Base-by-base conservation (phyloP, 78 protist species). In the Speleostelium caveatum region DNA sequence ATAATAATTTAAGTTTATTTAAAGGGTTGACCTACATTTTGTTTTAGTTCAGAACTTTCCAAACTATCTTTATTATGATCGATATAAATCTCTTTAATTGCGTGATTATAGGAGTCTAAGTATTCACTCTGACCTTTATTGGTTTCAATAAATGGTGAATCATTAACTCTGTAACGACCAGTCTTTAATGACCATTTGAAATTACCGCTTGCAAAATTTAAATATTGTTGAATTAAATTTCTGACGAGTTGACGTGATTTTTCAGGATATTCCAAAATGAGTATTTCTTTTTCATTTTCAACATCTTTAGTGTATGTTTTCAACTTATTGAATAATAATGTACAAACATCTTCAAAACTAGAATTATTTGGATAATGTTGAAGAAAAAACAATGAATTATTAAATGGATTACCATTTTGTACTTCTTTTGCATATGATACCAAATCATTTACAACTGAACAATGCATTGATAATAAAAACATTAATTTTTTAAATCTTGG, bases 361-460 rank as follows among this genome's bases (percentile, higher is more conserved):
- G n/a, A n/a, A n/a, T n/a, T 16, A 60, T 60, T 60, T 30, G 22
- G 30, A 4, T 30, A 14, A 6, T 28, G 24, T 60, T 60, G 67
- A 2, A 60, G 19, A 30, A 60, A 16, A 24, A 30, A 60, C 8
- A 60, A 30, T 30, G 41, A 60, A 60, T 60, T 60, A 14, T 60
- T 38, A 60, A 32, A 32, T 21, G 38, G 41, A 60, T 38, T 30
- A 0, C 16, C 67, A 28, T 24, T 17, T 30, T 60, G 3, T 3
- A 60, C 0, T 8, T 60, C 67, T 30, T 60, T 60, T 60, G 67
- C 67, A 60, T 60, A 60, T 28, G 67, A 60, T 26, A 60, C 67
- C 4, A 32, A 60, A 30, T 60, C 67, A 28, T 60, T 60, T 2
- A 28, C 12, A 60, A 60, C 16, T 4, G 33, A 30, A 21, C 24